Conservation (phyloP, 345 rosid genomes). For the Eucalyptus sp. region DNA sequence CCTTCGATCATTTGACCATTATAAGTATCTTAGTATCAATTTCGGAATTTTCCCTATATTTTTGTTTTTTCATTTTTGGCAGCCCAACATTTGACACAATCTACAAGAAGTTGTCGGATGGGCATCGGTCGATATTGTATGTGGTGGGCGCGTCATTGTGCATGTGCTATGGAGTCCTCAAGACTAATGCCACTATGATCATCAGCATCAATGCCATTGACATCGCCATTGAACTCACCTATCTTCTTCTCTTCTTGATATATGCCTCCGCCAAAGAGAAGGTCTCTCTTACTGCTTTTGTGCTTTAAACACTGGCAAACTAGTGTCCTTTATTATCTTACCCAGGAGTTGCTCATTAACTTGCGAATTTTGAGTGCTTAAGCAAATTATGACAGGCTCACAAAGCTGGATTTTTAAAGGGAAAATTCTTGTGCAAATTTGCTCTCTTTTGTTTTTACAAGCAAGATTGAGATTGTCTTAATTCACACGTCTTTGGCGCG, state of each 20-base stretch:
- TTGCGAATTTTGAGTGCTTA: neutral
- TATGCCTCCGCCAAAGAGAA: constrained; percentile 14
- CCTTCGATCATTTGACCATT: neutral
- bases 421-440: no score
- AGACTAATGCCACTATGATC: constrained; percentile 28
- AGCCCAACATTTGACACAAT: constrained; percentile 56
- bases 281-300: neutral
- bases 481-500: no score
- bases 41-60: neutral
- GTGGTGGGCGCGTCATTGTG: constrained; percentile 8
- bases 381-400: no score
- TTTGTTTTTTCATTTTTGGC: neutral
- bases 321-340: neutral
- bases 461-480: no score
- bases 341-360: no score
- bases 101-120: constrained; percentile 49
- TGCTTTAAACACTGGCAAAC: neutral
- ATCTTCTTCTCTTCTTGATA: constrained; percentile 29
- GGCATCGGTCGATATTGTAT: constrained; percentile 56
- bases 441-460: no score
- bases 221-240: constrained; percentile 31
- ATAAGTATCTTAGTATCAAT: neutral
- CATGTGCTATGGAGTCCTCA: constrained; percentile 19
- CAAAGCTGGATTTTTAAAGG: no score
- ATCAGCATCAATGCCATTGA: constrained; percentile 49